These are phyloP conservation scores for Alternaria arbusti DNA, from an alignment of 2,329 filamentous ascomycete genomes.

Conservation along the genomic window DNA sequence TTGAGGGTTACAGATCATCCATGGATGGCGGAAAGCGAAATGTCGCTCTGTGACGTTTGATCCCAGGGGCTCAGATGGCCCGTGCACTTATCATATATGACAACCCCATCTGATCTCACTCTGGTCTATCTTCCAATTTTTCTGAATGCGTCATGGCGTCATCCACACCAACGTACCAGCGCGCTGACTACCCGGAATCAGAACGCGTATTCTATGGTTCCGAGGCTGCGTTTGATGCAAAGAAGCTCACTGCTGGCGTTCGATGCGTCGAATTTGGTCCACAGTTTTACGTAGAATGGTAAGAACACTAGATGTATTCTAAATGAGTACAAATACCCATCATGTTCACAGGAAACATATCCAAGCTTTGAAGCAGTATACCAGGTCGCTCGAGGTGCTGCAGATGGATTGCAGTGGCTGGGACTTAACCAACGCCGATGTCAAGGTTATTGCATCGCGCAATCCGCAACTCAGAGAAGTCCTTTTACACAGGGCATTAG, in stretches of 20 bases:
- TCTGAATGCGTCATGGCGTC: not conserved
- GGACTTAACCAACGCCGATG: not conserved
- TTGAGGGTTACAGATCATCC: not conserved
- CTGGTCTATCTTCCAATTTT: not conserved
- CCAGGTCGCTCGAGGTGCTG: not conserved
- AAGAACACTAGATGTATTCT: not conserved
- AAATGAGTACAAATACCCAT: not conserved
- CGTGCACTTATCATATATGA: not conserved
- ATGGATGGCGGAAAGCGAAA: not conserved
- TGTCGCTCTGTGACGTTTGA: not conserved
- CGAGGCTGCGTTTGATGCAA: not conserved
- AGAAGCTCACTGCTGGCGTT: not conserved
- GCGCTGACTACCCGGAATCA: not conserved
- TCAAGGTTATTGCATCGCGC: not conserved
- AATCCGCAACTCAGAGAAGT: not conserved
- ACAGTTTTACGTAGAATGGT: not conserved
- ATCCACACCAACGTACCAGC: not conserved
- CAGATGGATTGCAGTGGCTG: not conserved
- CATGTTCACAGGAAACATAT: not conserved
- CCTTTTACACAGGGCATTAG: not conserved
- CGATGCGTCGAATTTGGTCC: not conserved
- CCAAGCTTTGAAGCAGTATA: not conserved
- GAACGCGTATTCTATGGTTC: not conserved
- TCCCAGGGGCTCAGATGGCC: not conserved
- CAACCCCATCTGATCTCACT: not conserved